Conservation (phyloP, 2,329 filamentous ascomycete species). For the Trichoderma gracile region DNA sequence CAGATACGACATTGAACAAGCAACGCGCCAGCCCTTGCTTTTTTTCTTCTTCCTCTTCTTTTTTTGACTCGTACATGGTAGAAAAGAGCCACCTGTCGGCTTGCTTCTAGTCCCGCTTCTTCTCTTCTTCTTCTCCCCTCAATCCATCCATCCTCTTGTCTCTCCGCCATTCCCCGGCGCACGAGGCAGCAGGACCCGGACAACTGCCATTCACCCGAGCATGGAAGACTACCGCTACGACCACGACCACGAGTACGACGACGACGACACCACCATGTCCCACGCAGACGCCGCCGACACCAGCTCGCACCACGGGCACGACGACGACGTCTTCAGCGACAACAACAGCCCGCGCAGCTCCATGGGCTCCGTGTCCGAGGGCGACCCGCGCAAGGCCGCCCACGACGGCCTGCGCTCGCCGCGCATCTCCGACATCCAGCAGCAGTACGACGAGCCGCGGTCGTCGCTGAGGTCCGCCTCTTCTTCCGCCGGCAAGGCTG, state of each 20-base stretch:
- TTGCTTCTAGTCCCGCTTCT: not conserved
- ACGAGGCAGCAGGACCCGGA: slow-evolving; percentile 38
- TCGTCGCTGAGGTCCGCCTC: slow-evolving; percentile 48
- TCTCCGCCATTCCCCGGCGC: slow-evolving; percentile 16
- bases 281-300: slow-evolving; percentile 40
- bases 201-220: slow-evolving; percentile 46
- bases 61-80: not conserved
- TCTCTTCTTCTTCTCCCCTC: slow-evolving; percentile 20
- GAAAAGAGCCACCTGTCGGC: not conserved
- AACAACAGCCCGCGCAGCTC: slow-evolving; percentile 59
- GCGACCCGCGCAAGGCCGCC: slow-evolving; percentile 39
- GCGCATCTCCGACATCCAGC: slow-evolving; percentile 54
- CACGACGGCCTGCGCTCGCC: slow-evolving; percentile 39
- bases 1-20: too few relatives aligned
- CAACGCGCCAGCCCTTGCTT: not conserved
- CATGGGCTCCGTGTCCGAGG: slow-evolving; percentile 50
- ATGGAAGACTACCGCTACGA: slow-evolving; percentile 25
- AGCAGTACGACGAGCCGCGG: slow-evolving; percentile 51
- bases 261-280: slow-evolving; percentile 18
- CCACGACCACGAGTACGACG: not conserved
- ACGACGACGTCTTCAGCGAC: slow-evolving; percentile 62
- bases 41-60: too few relatives aligned
- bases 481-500: slow-evolving; percentile 66
- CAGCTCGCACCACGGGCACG: slow-evolving; percentile 53
- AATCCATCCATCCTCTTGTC: slow-evolving; percentile 6